Evolutionary conservation across 179 eudicot genomes (phyloP), one percentile per base, ranked within the genome.

Genomic region (Carnegiea gigantea): DNA sequence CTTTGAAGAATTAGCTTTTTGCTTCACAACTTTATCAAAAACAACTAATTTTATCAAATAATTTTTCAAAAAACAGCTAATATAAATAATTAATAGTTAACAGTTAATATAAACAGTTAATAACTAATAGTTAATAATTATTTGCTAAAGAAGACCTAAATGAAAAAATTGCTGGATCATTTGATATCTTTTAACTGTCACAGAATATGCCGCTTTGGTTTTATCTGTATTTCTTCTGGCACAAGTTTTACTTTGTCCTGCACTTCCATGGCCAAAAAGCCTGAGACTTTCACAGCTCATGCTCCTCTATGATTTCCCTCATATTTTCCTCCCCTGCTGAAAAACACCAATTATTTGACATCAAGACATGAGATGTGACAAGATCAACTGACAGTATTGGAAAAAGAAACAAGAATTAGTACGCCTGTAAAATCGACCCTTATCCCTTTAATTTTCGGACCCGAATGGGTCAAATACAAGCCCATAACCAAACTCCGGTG

Each of bases 291-390:
- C 26, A 71, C 44, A 40, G 24, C 26, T 40, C 26, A 71, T 38
- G 26, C 49, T 71, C 4, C 46, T 40, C 9, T 5, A 8, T 71
- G 13, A 71, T 71, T 6, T 21, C 21, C 30, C 38, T 33, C 44
- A 17, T 15, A 17, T 70, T 33, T 18, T 57, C n/a, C 15, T 13
- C 11, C 53, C n/a, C n/a, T 57, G n/a, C 8, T 57, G 62, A 30
- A 70, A 70, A 33, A 33, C 49, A 71, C 75, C 75, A 71, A 71
- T 71, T 17, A 71, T 36, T 38, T 71, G n/a, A 18, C 49, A 48
- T 71, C 75, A 38, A 38, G 51, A 40, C 46, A 38, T 36, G 44
- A 71, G 49, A 71, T 40, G 43, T 71, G 75, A 62, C 30, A 62
- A 62, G 13, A 62, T 62, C 68, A 62, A 62, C 11, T n/a, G 28